Base-by-base conservation (phyloP, 106 monocot species). In the Posidonia australis region DNA sequence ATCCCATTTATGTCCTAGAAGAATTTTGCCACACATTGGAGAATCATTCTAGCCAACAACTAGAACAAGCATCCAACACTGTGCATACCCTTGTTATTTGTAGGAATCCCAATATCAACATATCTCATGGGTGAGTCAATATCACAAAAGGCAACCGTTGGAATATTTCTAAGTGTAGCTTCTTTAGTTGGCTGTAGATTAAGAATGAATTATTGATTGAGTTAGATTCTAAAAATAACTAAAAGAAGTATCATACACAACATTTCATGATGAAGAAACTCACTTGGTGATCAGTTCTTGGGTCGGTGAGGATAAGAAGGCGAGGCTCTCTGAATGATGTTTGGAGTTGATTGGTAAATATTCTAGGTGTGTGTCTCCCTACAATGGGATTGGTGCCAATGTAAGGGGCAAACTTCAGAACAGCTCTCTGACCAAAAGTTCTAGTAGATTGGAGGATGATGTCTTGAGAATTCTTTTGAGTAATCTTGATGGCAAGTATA, bases 21-120 rank as follows among this genome's bases (percentile, higher is more conserved):
- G 66, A 61, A 92, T 87, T 13, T 82, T 84, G 46, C 87, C 81
- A 45, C 91, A n/a, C n/a, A n/a, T n/a, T n/a, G n/a, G n/a, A n/a
- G n/a, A n/a, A n/a, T n/a, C n/a, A n/a, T n/a, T n/a, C n/a, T n/a
- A n/a, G n/a, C n/a, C n/a, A n/a, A n/a, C n/a, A n/a, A n/a, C n/a
- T n/a, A n/a, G n/a, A n/a, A n/a, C n/a, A n/a, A n/a, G 76, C 92
- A 92, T 18, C 92, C 92, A 65, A 92, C 84, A 24, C 80, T 80
- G 49, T 76, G 74, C 67, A 83, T 88, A 6, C 92, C 85, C 70
- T 93, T 93, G 85, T 93, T 93, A 67, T 93, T 93, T 4, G 88
- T 78, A 43, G 92, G 92, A 68, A 93, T 93, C 11, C 88, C 88
- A 60, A 93, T 88, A 64, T 93, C 88, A 58, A 92, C 84, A 70